Evolutionary conservation across 208 protist genomes (phyloP), one percentile per base, ranked within the genome.

Genomic region (Histomonas meleagridis): DNA sequence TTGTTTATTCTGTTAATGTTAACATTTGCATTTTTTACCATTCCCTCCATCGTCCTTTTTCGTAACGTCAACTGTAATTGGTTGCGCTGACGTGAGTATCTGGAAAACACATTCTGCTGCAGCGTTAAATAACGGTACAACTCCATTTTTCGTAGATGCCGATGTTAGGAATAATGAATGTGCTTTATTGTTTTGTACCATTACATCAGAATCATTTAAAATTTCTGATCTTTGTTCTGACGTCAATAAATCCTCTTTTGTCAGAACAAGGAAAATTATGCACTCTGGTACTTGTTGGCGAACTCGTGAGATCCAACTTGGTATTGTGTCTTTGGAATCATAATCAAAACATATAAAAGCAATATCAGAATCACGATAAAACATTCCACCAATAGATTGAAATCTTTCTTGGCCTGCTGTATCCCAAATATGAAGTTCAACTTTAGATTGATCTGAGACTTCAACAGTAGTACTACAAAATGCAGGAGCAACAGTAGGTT

Each of bases 351-450:
- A 86, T 18, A 86, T 28, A 35, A 86, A 86, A 57, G 76, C 76
- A 5, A 86, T 35, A 35, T 86, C 76, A 55, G 76, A 86, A 32
- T 86, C 76, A 2, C 76, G 5, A 48, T 51, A 86, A 49, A 86
- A 86, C 21, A 43, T 51, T 55, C 46, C 46, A 38, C 76, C 46
- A 38, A 86, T 46, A 2, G 76, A 86, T 51, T 86, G 76, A 28
- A 51, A 86, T 55, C 76, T 32, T 35, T 86, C 76, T 55, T 86
- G 76, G 5, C 76, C 76, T 38, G 76, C 76, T 10, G 76, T 86
- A 55, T 86, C 76, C 76, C 76, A 86, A 5, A 86, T 86, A 38
- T 86, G 76, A 16, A 86, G 26, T 16, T 43, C 43, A 18, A 86
- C 76, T 38, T 43, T 18, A 18, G 76, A 40, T 38, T 46, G 18